Percentiles rank a stretch among this genome's conserved stretches.
Evolutionary conservation across 2,329 filamentous ascomycete species (phyloP).

Genomic region (Pseudocercospora crystallina): DNA sequence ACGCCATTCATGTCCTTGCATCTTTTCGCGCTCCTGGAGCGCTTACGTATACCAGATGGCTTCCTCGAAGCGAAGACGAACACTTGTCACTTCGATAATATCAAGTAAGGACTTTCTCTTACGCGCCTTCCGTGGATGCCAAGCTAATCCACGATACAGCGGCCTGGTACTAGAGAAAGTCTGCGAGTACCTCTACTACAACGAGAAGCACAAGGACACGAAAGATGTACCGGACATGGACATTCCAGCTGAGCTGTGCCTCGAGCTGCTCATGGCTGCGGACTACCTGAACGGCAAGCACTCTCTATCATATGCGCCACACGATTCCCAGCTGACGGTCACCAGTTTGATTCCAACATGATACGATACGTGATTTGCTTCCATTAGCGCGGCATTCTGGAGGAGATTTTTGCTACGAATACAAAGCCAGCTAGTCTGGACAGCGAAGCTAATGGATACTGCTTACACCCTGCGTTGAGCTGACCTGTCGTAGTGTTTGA

Average conservation of each 20-base stretch:
- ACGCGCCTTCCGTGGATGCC: conserved; percentile 2
- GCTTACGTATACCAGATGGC: conserved; percentile 47
- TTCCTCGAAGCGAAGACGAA: conserved; percentile 66
- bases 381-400: too few relatives aligned
- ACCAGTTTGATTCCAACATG: too few relatives aligned
- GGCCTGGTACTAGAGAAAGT: conserved; percentile 75
- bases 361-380: too few relatives aligned
- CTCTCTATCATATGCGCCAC: too few relatives aligned
- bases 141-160: conserved; percentile 43
- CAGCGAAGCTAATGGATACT: too few relatives aligned
- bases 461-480: conserved; percentile 1
- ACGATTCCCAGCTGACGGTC: too few relatives aligned
- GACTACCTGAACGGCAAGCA: conserved; percentile 68
- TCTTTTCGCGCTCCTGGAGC: too few relatives aligned
- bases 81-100: conserved; percentile 67
- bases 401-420: too few relatives aligned
- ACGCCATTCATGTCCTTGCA: conserved; percentile 35
- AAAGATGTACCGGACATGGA: conserved; percentile 79
- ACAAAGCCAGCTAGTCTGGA: too few relatives aligned
- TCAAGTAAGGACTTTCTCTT: conserved; percentile 60
- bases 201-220: conserved; percentile 68
- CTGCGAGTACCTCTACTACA: conserved; percentile 81
- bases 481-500: background rate
- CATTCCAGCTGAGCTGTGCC: conserved; percentile 73
- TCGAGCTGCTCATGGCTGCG: conserved; percentile 74